These are phyloP conservation scores for Silene coronaria DNA, from an alignment of 179 eudicot species.

Conservation along the genomic window DNA sequence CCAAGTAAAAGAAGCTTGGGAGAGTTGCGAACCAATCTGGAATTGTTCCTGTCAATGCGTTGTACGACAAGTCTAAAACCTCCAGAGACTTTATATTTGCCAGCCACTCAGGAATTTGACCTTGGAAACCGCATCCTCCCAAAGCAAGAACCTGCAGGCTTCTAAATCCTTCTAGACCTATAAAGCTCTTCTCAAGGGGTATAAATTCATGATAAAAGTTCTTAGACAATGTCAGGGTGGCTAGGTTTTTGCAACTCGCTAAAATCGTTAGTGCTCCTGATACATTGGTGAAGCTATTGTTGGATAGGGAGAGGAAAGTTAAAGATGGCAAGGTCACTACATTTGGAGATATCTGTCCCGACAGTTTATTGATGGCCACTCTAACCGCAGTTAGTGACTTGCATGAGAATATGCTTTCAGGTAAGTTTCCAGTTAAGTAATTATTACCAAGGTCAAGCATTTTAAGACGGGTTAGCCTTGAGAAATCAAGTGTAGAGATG, in stretches of 20 bases:
- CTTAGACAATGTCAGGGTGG: slow-evolving; percentile 52
- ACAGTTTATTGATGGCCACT: slow-evolving; percentile 50
- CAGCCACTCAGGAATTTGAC: slow-evolving; percentile 66
- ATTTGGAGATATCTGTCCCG: slow-evolving; percentile 51
- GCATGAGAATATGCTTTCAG: slow-evolving; percentile 64
- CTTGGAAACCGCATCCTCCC: slow-evolving; percentile 63
- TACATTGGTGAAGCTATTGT: slow-evolving; percentile 59
- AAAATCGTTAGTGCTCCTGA: slow-evolving; percentile 48
- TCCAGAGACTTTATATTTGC: slow-evolving; percentile 46
- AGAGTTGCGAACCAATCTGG: slow-evolving; percentile 63
- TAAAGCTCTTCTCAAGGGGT: slow-evolving; percentile 35
- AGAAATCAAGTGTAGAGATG: slow-evolving; percentile 68
- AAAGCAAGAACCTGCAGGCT: slow-evolving; percentile 61
- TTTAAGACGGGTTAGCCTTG: slow-evolving; percentile 42
- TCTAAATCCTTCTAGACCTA: slow-evolving; percentile 36
- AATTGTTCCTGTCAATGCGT: slow-evolving; percentile 49
- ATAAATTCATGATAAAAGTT: slow-evolving; percentile 55
- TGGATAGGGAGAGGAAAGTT: slow-evolving; percentile 70
- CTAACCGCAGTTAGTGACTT: slow-evolving; percentile 69
- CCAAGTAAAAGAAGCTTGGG: slow-evolving; percentile 69
- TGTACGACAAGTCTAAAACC: slow-evolving; percentile 73
- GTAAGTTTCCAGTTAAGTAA: slow-evolving; percentile 55
- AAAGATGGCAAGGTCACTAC: slow-evolving; percentile 47
- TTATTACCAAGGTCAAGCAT: slow-evolving; percentile 80
- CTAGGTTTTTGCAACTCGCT: slow-evolving; percentile 47